Evolutionary conservation across 2,329 filamentous ascomycete genomes (phyloP).

Genomic region (Aureobasidium sp.): DNA sequence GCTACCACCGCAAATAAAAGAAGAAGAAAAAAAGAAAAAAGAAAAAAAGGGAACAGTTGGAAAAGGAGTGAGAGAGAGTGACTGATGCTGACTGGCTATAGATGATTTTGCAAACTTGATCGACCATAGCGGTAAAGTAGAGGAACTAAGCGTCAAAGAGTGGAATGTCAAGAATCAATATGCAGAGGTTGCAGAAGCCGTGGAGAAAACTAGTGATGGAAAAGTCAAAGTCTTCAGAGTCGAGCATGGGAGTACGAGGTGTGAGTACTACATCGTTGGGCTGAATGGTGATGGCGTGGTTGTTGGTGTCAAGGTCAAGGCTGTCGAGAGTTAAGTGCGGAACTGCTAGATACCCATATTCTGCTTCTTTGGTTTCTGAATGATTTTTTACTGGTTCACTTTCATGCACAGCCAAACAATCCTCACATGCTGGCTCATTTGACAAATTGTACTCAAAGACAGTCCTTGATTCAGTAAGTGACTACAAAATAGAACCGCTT

Average conservation of each 20-base stretch:
- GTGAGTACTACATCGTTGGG: conserved; percentile 74
- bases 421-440: too few species aligned
- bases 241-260: conserved; percentile 53
- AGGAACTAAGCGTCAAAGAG: conserved; percentile 59
- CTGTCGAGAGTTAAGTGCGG: conserved; percentile 60
- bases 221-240: conserved; percentile 65
- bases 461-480: too few species aligned
- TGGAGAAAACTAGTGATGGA: conserved; percentile 57
- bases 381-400: not conserved
- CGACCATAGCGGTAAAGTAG: conserved; percentile 51
- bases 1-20: too few species aligned
- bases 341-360: too few species aligned
- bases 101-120: conserved; percentile 66
- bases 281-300: conserved; percentile 53
- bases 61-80: not conserved
- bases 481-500: not conserved
- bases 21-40: too few species aligned
- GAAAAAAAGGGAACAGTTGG: too few species aligned
- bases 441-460: too few species aligned
- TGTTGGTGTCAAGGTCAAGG: conserved; percentile 71
- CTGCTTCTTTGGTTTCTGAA: not conserved
- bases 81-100: conserved; percentile 28
- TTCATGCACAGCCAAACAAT: too few species aligned
- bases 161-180: conserved; percentile 73
- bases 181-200: conserved; percentile 58